Conservation (phyloP, 257 asterid genomes). For the Ocimum tenuiflorum region DNA sequence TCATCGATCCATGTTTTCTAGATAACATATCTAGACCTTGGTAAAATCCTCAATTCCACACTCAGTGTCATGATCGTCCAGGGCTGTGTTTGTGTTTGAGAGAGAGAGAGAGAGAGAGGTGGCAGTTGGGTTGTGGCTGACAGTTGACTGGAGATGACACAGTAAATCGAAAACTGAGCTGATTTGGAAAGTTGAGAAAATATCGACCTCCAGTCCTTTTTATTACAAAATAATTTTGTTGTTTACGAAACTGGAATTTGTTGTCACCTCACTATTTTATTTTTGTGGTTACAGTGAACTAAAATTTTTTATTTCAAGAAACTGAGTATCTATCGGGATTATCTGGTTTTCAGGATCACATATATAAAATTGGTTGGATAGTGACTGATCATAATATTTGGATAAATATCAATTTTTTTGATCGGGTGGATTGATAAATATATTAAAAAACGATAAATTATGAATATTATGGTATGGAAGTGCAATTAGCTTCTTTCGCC, state of each 20-base stretch:
- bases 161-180: not conserved
- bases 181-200: not conserved
- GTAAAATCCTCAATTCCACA: conserved; percentile 95
- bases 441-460: no score
- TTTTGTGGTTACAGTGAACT: not conserved
- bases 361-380: no score
- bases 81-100: conserved; percentile 26
- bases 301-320: no score
- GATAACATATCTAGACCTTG: conserved; percentile 48
- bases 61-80: conserved; percentile 80
- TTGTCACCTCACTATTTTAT: not conserved
- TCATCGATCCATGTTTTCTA: no score
- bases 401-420: no score
- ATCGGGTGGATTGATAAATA: no score
- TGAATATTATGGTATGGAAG: no score
- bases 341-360: no score
- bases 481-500: no score
- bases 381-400: no score
- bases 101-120: conserved; percentile 10
- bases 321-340: no score
- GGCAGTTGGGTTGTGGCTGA: conserved; percentile 6
- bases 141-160: conserved; percentile 16
- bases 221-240: not conserved
- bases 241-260: not conserved
- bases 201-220: conserved; percentile 7